A percentile compares a stretch with the other conserved stretches of the same genome.
Evolutionary conservation across 805 yeast genomes (phyloP).

Genomic region (Suhomyces xylopsoci): DNA sequence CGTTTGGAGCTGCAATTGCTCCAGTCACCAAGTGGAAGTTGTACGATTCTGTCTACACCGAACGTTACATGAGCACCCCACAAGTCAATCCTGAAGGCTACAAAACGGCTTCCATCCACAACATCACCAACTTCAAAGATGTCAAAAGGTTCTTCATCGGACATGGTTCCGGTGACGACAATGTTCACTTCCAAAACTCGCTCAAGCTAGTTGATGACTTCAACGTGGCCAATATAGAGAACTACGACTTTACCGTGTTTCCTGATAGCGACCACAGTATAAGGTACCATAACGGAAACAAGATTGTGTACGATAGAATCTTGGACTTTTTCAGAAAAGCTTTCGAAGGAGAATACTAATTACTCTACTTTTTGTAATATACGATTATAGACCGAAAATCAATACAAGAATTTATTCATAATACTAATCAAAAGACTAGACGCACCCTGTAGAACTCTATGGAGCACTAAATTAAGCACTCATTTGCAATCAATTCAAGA

Average conservation of each 20-base stretch:
- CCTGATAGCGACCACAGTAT: slow-evolving; percentile 81
- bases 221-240: slow-evolving; percentile 66
- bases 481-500: no score
- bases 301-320: slow-evolving; percentile 59
- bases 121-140: slow-evolving; percentile 42
- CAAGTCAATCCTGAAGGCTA: slow-evolving; percentile 49
- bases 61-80: slow-evolving; percentile 67
- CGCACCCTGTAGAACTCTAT: no score
- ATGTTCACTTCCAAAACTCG: slow-evolving; percentile 75
- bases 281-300: slow-evolving; percentile 67
- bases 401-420: no score
- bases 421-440: no score
- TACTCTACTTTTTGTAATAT: not conserved
- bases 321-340: slow-evolving; percentile 13
- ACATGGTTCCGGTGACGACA: slow-evolving; percentile 85
- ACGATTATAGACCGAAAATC: not conserved
- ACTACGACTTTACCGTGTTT: slow-evolving; percentile 74
- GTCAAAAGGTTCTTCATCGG: slow-evolving; percentile 61
- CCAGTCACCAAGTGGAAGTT: slow-evolving; percentile 79
- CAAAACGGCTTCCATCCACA: slow-evolving; percentile 40
- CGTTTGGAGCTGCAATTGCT: slow-evolving; percentile 78
- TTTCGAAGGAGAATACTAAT: slow-evolving; percentile 8
- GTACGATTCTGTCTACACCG: slow-evolving; percentile 78
- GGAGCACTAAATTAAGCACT: no score
- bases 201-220: slow-evolving; percentile 59